These are phyloP conservation scores for Cardiospermum halicacabum DNA, from an alignment of 345 rosid species.

Conservation along the genomic window DNA sequence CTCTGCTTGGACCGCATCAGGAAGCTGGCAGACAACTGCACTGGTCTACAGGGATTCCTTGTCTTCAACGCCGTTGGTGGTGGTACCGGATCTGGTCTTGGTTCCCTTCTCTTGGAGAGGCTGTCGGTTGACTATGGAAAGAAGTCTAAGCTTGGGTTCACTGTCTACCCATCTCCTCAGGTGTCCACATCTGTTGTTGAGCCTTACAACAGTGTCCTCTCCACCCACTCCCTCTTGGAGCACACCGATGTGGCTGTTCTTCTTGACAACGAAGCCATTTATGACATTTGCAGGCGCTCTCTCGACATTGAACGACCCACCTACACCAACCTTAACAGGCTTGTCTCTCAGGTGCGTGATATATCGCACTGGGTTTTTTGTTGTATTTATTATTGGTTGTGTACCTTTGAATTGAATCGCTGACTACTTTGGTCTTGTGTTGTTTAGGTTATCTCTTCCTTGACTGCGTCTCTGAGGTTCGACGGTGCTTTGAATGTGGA, in stretches of 20 bases:
- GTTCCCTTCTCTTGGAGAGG: slow-evolving; percentile 69
- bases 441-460: slow-evolving; percentile 57
- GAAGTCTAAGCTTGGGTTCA: slow-evolving; percentile 74
- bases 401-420: too few relatives aligned
- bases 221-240: slow-evolving; percentile 67
- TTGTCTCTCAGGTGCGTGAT: slow-evolving; percentile 55
- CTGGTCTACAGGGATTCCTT: slow-evolving; percentile 82
- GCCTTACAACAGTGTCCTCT: slow-evolving; percentile 79
- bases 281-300: slow-evolving; percentile 75
- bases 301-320: slow-evolving; percentile 71
- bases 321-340: slow-evolving; percentile 72
- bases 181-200: slow-evolving; percentile 74
- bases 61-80: slow-evolving; percentile 83
- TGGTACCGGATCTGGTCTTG: slow-evolving; percentile 84
- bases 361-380: background rate
- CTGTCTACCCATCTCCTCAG: slow-evolving; percentile 77
- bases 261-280: slow-evolving; percentile 50
- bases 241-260: slow-evolving; percentile 75
- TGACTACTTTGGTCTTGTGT: background rate
- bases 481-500: slow-evolving; percentile 82
- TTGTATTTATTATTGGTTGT: background rate
- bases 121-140: slow-evolving; percentile 71
- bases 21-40: slow-evolving; percentile 79
- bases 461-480: slow-evolving; percentile 77
- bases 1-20: slow-evolving; percentile 71